Conservation (phyloP, 2,329 filamentous ascomycete genomes). For the Trichophyton benhamiae region DNA sequence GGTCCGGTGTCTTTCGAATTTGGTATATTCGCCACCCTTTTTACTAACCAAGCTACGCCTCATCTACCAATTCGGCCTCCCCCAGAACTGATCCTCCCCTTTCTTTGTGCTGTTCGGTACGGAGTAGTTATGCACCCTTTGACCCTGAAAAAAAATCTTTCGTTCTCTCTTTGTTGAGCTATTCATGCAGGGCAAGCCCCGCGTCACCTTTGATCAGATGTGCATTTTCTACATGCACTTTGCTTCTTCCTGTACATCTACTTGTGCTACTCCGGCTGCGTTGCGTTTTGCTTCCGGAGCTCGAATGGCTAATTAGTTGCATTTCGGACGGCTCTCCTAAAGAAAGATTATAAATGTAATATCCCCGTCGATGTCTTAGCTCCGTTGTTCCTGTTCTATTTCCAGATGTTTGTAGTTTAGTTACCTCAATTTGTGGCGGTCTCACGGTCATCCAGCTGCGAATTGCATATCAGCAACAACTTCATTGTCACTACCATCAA, state of each 20-base stretch:
- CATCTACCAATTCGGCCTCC: no score
- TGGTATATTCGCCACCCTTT: no score
- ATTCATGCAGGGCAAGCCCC: conserved; percentile 2
- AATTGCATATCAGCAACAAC: background rate
- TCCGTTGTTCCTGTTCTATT: background rate
- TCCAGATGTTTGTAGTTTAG: background rate
- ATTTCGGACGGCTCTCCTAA: background rate
- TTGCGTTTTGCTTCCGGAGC: background rate
- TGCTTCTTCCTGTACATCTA: background rate
- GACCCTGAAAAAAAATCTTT: no score
- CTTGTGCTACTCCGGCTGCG: background rate
- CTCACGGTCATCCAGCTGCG: background rate
- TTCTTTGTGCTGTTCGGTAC: background rate
- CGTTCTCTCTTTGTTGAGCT: background rate
- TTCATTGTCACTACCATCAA: background rate
- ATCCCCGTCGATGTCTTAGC: background rate
- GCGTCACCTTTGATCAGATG: conserved; percentile 2
- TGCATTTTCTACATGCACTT: background rate
- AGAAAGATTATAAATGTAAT: background rate
- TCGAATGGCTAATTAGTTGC: background rate
- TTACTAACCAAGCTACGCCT: no score
- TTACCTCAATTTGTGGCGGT: background rate
- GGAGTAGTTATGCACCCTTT: no score
- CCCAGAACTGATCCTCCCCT: background rate
- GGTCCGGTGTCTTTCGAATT: no score